Evolutionary conservation across 1,284 basidiomycete species (phyloP).

Genomic region (Cystodermella granulosa): DNA sequence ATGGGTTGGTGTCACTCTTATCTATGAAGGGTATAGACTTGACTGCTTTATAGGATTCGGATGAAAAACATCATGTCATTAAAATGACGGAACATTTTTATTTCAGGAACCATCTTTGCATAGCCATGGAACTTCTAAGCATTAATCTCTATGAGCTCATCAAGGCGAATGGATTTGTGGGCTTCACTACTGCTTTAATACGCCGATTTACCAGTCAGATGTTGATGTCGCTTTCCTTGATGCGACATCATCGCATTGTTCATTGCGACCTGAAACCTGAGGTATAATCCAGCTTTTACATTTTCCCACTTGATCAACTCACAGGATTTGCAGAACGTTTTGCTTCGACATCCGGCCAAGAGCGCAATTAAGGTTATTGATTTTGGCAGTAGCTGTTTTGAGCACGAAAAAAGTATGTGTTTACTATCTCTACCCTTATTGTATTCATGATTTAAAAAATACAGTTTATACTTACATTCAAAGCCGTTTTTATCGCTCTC

Average conservation of each 20-base stretch:
- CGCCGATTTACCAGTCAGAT: constrained; percentile 96
- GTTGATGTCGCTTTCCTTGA: constrained; percentile 83
- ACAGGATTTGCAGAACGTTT: constrained; percentile 69
- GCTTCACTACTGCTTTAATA: constrained; percentile 92
- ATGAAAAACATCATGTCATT: constrained; percentile 95
- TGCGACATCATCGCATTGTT: constrained; percentile 97
- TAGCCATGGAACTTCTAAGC: constrained; percentile 95
- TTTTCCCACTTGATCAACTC: background rate
- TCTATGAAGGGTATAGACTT: constrained; percentile 11
- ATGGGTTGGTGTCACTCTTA: constrained; percentile 66
- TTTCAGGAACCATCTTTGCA: constrained; percentile 96
- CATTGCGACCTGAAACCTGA: constrained; percentile 99
- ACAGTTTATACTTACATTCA: constrained; percentile 96
- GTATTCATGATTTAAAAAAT: constrained; percentile 16
- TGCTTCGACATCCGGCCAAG: constrained; percentile 90
- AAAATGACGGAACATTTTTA: constrained; percentile 99
- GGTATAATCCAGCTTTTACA: constrained; percentile 44
- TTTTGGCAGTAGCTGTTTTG: constrained; percentile 97
- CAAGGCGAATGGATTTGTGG: constrained; percentile 97
- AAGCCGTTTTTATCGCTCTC: constrained; percentile 95
- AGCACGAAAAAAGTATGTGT: constrained; percentile 91
- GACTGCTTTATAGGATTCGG: constrained; percentile 66
- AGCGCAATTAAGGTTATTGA: constrained; percentile 98
- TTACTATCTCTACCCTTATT: background rate
- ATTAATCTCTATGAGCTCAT: constrained; percentile 99